Percentiles rank a stretch among this genome's conserved stretches.
phyloP scores from a whole-genome alignment of 2,329 filamentous ascomycete genomes.

The Fusarium staphyleae region DNA sequence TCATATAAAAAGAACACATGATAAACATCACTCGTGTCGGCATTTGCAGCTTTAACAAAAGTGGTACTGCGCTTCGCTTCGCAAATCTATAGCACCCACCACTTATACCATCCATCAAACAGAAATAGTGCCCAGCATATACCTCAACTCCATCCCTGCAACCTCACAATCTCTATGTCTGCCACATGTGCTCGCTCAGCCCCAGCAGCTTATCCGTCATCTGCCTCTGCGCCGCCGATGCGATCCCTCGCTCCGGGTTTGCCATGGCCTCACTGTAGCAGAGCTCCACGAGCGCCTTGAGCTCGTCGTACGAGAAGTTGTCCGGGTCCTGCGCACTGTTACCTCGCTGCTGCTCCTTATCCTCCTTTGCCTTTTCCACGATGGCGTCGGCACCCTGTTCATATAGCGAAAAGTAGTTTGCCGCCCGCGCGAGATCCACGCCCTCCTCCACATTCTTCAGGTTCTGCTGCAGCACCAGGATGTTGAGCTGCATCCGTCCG shows the following conservation, averaged over 20 bases:
- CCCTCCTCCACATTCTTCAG: constrained; percentile 87
- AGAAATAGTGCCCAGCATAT: constrained; percentile 3
- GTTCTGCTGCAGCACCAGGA: constrained; percentile 94
- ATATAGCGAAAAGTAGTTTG: constrained; percentile 74
- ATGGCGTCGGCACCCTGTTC: constrained; percentile 70
- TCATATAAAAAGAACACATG: constrained; percentile 2
- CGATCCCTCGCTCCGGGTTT: constrained; percentile 72
- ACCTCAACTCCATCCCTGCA: constrained; percentile 22
- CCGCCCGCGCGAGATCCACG: constrained; percentile 68
- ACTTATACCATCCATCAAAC: constrained; percentile 10
- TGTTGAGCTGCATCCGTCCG: constrained; percentile 90
- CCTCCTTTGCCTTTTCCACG: constrained; percentile 65
- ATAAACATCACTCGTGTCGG: not conserved
- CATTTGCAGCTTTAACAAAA: constrained; percentile 1
- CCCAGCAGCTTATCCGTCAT: constrained; percentile 74
- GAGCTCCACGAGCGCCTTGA: constrained; percentile 70
- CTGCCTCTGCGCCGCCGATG: constrained; percentile 69
- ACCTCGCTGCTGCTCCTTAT: constrained; percentile 47
- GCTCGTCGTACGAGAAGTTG: constrained; percentile 69
- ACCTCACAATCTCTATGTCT: constrained; percentile 45
- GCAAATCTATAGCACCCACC: constrained; percentile 3
- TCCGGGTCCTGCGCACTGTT: constrained; percentile 48
- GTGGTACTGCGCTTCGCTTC: constrained; percentile 7
- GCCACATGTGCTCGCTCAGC: constrained; percentile 77
- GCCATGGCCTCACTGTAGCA: constrained; percentile 72